A percentile compares a stretch with the other conserved stretches of the same genome.
phyloP scores from a whole-genome alignment of 2,329 filamentous ascomycete genomes.

The Nemania sp. region DNA sequence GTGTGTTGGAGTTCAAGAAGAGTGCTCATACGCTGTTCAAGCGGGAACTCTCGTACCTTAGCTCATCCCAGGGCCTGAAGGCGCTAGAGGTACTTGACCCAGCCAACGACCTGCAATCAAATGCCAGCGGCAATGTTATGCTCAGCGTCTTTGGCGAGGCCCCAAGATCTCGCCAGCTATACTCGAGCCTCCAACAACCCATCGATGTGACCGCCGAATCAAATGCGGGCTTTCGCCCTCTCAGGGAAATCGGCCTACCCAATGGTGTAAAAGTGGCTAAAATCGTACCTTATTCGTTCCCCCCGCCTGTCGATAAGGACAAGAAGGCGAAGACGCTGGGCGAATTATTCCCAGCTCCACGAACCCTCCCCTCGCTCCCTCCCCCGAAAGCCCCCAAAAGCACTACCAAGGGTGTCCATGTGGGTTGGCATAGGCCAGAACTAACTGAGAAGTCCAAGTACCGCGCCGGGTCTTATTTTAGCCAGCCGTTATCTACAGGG shows the following conservation, averaged over 20 bases:
- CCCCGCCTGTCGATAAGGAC: conserved; percentile 59
- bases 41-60: conserved; percentile 68
- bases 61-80: conserved; percentile 53
- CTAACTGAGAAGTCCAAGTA: conserved; percentile 66
- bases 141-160: conserved; percentile 83
- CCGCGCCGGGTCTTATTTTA: conserved; percentile 71
- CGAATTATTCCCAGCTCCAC: conserved; percentile 77
- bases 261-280: conserved; percentile 79
- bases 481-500: conserved; percentile 73
- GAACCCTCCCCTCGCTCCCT: conserved; percentile 73
- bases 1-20: conserved; percentile 69
- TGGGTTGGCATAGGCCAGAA: conserved; percentile 67
- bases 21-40: conserved; percentile 72
- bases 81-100: conserved; percentile 53
- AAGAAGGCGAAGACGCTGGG: conserved; percentile 73
- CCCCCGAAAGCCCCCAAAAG: conserved; percentile 79
- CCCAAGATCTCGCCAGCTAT: conserved; percentile 80
- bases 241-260: conserved; percentile 76
- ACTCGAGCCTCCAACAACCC: conserved; percentile 81
- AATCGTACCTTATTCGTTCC: conserved; percentile 63
- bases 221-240: conserved; percentile 53
- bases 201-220: conserved; percentile 46
- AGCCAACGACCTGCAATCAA: conserved; percentile 56
- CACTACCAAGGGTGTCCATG: conserved; percentile 70
- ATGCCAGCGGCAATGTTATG: conserved; percentile 66